These are phyloP conservation scores for Lichtheimia ramosa DNA, from an alignment of 371 early-diverging fungal species.

Conservation along the genomic window DNA sequence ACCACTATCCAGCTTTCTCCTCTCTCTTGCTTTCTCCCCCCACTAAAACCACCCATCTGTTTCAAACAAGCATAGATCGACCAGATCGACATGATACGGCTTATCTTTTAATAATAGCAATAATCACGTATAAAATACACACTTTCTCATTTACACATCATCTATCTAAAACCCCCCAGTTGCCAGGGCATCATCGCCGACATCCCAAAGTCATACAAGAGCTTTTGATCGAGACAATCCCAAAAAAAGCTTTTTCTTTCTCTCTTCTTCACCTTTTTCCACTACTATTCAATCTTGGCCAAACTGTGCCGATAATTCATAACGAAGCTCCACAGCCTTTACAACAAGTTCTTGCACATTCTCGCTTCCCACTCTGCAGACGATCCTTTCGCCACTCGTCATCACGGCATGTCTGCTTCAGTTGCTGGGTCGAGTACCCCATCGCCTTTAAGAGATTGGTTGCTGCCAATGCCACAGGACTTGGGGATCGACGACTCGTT, in stretches of 20 bases:
- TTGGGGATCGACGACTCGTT: slow-evolving; percentile 27
- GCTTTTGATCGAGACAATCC: too few species aligned
- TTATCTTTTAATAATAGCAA: too few species aligned
- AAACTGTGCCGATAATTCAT: neutral
- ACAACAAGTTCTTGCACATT: neutral
- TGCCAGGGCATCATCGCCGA: too few species aligned
- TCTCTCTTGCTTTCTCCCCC: too few species aligned
- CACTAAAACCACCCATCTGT: too few species aligned
- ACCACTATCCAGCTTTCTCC: too few species aligned
- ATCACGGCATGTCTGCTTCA: slow-evolving; percentile 13
- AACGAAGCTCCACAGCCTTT: neutral
- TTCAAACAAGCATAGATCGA: too few species aligned
- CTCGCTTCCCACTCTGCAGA: neutral
- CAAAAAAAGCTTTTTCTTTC: neutral
- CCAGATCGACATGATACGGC: too few species aligned
- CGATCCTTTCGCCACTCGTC: neutral
- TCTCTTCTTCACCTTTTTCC: neutral
- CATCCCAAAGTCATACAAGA: too few species aligned
- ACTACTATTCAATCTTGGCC: neutral
- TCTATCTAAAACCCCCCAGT: too few species aligned
- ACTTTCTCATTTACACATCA: too few species aligned
- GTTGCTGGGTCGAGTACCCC: slow-evolving; percentile 11
- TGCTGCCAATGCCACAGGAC: slow-evolving; percentile 13
- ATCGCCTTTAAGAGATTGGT: slow-evolving; percentile 12
- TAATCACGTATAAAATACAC: too few species aligned